Evolutionary conservation across 306 rosid species (phyloP).

Genomic region (Malus sylvestris): DNA sequence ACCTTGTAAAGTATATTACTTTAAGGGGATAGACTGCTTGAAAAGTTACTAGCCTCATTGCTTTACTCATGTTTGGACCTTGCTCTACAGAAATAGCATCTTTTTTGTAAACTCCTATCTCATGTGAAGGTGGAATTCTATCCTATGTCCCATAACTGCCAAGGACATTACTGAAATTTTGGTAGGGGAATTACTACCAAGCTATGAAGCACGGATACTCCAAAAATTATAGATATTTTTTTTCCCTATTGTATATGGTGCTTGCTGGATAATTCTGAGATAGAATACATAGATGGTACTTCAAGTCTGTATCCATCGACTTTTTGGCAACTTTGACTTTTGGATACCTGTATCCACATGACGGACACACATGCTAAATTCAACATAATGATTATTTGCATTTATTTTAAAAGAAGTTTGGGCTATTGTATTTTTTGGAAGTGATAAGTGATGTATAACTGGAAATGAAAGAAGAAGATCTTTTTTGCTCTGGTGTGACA

Average conservation of each 20-base stretch:
- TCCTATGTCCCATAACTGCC: not conserved
- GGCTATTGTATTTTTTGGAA: not conserved
- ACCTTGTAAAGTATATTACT: not conserved
- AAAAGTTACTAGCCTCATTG: not conserved
- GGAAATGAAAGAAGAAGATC: not conserved
- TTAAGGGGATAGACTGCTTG: not conserved
- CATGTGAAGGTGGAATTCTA: not conserved
- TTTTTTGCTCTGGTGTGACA: no score
- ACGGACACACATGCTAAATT: not conserved
- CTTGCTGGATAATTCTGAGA: not conserved
- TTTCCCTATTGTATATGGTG: not conserved
- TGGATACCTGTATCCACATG: not conserved
- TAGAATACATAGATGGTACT: not conserved
- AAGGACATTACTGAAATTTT: not conserved
- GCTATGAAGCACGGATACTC: not conserved
- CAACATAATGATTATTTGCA: not conserved
- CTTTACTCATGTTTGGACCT: not conserved
- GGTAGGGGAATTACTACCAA: not conserved
- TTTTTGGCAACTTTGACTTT: not conserved
- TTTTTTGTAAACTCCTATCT: not conserved
- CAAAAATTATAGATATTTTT: not conserved
- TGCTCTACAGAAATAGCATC: not conserved
- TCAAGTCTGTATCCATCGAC: not conserved
- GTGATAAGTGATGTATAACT: not conserved
- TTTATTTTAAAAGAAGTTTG: no score